Evolutionary conservation across 108 stramenopile genomes (phyloP).

Genomic region (Pseudonitzschia pungens): DNA sequence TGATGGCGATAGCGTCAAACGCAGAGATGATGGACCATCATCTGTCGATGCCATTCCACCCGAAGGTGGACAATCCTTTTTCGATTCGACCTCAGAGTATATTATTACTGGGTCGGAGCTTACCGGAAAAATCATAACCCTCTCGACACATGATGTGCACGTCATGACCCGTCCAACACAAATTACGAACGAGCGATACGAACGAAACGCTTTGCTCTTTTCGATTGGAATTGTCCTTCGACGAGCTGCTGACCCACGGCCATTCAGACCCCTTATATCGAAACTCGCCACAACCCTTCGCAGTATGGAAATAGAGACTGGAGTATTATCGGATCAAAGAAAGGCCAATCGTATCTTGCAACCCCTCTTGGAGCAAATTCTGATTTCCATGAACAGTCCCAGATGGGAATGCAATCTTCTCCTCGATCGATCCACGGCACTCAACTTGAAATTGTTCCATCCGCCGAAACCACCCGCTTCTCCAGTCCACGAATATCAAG

Average conservation of each 20-base stretch:
- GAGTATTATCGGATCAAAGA: conserved; percentile 49
- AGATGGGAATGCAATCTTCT: conserved; percentile 69
- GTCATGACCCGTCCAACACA: conserved; percentile 75
- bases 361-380: conserved; percentile 52
- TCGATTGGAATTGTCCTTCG: conserved; percentile 78
- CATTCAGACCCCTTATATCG: conserved; percentile 64
- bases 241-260: conserved; percentile 67
- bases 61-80: conserved; percentile 51
- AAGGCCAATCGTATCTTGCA: conserved; percentile 51
- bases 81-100: conserved; percentile 77
- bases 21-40: not conserved
- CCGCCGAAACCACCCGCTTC: conserved; percentile 66
- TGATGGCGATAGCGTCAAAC: not conserved
- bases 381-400: conserved; percentile 70
- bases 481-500: conserved; percentile 70
- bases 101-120: conserved; percentile 84
- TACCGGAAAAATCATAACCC: conserved; percentile 71
- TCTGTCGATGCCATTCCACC: conserved; percentile 2
- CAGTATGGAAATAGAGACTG: conserved; percentile 75
- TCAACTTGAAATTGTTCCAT: conserved; percentile 74
- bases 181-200: conserved; percentile 65
- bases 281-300: conserved; percentile 69
- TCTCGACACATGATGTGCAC: conserved; percentile 76
- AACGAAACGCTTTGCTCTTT: conserved; percentile 78
- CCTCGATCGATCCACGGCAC: conserved; percentile 62